Conservation (phyloP, 2,329 filamentous ascomycete species). For the Rhytidhysteron rufulum region DNA sequence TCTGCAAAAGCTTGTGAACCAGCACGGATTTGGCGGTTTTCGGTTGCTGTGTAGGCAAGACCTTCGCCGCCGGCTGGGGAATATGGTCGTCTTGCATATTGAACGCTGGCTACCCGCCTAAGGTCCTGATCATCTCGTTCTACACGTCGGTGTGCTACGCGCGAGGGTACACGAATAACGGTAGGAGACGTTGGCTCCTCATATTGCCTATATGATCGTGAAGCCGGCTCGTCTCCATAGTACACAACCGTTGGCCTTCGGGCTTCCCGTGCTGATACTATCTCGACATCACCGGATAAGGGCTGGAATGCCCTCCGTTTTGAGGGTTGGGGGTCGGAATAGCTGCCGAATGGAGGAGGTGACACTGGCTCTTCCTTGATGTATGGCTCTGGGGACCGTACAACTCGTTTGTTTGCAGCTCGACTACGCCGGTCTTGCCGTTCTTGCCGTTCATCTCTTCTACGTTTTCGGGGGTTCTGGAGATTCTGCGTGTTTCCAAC, state of each 20-base stretch:
- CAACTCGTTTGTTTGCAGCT: constrained; percentile 32
- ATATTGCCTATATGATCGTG: constrained; percentile 41
- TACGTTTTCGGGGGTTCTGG: constrained; percentile 50
- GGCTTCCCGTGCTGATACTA: constrained; percentile 35
- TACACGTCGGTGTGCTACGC: constrained; percentile 27
- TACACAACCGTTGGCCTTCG: constrained; percentile 47
- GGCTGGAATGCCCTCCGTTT: constrained; percentile 38
- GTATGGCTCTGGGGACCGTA: constrained; percentile 43
- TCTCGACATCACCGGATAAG: constrained; percentile 34
- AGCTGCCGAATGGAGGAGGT: constrained; percentile 51
- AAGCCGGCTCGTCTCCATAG: constrained; percentile 30
- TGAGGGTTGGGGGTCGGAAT: constrained; percentile 35
- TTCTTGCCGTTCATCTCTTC: constrained; percentile 42
- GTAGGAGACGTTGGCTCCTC: constrained; percentile 38
- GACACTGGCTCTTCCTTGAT: constrained; percentile 63
- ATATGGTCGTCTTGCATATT: constrained; percentile 42
- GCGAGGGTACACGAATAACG: constrained; percentile 36
- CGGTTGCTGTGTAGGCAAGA: constrained; percentile 34
- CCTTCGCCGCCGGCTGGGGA: constrained; percentile 38
- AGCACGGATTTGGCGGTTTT: constrained; percentile 35
- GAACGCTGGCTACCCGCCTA: constrained; percentile 45
- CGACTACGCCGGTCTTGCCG: constrained; percentile 30
- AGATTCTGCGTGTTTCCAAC: constrained; percentile 38
- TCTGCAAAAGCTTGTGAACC: constrained; percentile 42
- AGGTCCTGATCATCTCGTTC: constrained; percentile 45